These are phyloP conservation scores for Sclerotinia trifoliorum DNA, from an alignment of 2,329 filamentous ascomycete species.

Conservation along the genomic window DNA sequence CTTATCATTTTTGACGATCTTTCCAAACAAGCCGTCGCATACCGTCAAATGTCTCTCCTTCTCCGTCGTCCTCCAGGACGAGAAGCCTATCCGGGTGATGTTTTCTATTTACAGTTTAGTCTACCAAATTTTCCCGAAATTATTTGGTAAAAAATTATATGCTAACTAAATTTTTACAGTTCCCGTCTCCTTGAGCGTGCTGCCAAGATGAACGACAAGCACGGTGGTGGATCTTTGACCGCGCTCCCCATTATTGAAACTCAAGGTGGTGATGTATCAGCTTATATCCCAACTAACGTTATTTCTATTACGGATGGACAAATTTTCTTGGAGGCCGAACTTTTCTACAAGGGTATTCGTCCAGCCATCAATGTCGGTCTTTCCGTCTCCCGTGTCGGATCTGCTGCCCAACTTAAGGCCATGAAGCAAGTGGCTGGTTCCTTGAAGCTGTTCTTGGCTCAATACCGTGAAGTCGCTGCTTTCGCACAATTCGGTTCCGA, in stretches of 20 bases:
- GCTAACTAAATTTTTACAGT: no score
- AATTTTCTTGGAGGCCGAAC: constrained; percentile 98
- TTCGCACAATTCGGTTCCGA: constrained; percentile 99
- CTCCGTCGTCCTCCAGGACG: constrained; percentile 96
- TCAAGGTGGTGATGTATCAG: constrained; percentile 99
- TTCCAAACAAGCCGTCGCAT: constrained; percentile 95
- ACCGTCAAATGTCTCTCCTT: constrained; percentile 98
- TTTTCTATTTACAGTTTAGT: constrained; percentile 83
- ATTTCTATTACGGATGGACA: constrained; percentile 99
- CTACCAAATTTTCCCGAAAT: no score
- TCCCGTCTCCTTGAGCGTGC: constrained; percentile 99
- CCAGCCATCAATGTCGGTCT: constrained; percentile 99
- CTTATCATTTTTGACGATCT: constrained; percentile 93
- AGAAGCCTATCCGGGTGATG: constrained; percentile 99
- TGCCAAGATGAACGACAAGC: constrained; percentile 97
- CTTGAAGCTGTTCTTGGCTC: constrained; percentile 99
- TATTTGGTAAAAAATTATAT: no score
- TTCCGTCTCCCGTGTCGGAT: constrained; percentile 99
- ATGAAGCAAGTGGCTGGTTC: constrained; percentile 99
- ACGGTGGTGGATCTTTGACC: constrained; percentile 93
- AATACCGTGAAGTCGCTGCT: constrained; percentile 99
- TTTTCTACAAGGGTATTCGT: constrained; percentile 99
- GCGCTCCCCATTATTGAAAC: constrained; percentile 98
- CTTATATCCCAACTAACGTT: constrained; percentile 99
- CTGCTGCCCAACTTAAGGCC: constrained; percentile 98